phyloP scores from a whole-genome alignment of 2,329 filamentous ascomycete genomes.

The Colletotrichum sp. region DNA sequence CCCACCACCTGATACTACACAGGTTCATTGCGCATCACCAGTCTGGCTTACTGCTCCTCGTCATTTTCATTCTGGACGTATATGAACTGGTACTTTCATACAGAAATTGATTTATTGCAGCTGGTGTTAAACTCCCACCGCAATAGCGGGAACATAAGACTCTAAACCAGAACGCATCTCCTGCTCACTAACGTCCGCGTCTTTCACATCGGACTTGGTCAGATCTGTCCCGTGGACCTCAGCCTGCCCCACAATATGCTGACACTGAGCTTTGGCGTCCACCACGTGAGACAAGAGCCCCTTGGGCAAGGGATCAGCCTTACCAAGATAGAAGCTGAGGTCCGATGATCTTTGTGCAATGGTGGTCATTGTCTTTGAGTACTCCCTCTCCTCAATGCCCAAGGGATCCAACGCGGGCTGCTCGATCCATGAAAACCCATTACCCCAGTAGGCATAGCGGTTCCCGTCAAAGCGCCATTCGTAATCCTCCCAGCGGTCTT shows the following conservation, averaged over 20 bases:
- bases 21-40: fast-evolving
- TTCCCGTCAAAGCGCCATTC: neutral
- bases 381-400: neutral
- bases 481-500: neutral
- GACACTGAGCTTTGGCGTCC: neutral
- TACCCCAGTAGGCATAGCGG: neutral
- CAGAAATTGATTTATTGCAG: neutral
- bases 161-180: neutral
- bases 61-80: fast-evolving
- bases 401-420: neutral
- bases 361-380: neutral
- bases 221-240: fast-evolving
- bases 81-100: neutral
- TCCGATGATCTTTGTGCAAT: neutral
- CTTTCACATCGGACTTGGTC: neutral
- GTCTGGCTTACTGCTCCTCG: fast-evolving
- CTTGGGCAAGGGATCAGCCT: neutral
- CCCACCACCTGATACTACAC: fast-evolving
- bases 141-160: neutral
- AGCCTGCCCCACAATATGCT: neutral
- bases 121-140: neutral
- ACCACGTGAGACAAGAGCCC: fast-evolving
- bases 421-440: neutral
- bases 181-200: neutral
- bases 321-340: neutral